Evolutionary conservation across 805 yeast genomes (phyloP), one percentile per base, ranked within the genome.

Genomic region (Yamadazyma sp.): DNA sequence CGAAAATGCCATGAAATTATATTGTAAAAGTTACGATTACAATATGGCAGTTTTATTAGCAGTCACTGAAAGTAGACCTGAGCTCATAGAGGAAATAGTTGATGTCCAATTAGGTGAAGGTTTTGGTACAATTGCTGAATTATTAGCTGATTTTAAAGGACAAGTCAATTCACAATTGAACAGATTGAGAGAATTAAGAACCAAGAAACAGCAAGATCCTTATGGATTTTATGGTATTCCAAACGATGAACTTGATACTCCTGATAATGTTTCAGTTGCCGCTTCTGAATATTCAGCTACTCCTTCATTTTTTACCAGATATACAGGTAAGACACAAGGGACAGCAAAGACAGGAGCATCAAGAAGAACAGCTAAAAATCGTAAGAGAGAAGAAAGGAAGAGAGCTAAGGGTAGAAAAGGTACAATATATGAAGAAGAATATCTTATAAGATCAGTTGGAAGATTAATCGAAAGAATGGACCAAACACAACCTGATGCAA

Each of bases 261-360:
- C 96, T 1, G 99, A 93, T 58, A 86, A 89, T 55, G 93, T 93
- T 7, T 89, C 98, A 0, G 75, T 93, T 44, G 98, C 97, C 0
- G 93, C 95, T 1, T 84, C 96, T 0, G 97, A 88, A 56, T 80
- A 95, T 0, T 86, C 97, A 0, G 86, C 95, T 0, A 83, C 86
- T 19, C 94, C 91, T 24, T 88, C 98, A 0, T 86, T 89, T 58
- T 86, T 87, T 65, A 93, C 99, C 1, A 75, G 95, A 55, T 93
- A 93, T 58, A 93, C 98, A 0, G 98, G 98, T 44, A 89, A 91
- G 60, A 89, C 98, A 1, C 72, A 83, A 1, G 96, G 96, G 16
- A 93, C 98, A 3, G 98, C 98, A 4, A 84, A 85, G 54, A 93
- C 98, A 0, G 97, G 98, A 19, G 97, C 93, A 2, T 82, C 96